Evolutionary conservation across 768 basidiomycete species (phyloP).

Genomic region (Suillus subluteus): DNA sequence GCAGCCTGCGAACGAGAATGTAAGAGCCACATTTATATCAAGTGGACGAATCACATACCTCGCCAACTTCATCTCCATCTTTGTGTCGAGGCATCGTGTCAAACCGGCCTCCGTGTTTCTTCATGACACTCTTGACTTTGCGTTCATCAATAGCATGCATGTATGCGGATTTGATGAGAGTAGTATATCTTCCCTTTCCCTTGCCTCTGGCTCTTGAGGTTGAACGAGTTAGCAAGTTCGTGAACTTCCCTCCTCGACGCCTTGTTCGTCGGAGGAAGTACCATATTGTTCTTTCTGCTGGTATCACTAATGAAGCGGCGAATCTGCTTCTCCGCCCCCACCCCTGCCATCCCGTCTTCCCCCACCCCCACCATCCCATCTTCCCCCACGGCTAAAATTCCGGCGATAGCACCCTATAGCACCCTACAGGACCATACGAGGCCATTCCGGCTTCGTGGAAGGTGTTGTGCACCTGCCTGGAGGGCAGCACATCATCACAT

Average conservation of each 20-base stretch:
- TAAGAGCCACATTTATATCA: not conserved
- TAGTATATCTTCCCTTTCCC: constrained; percentile 74
- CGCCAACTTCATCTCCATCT: constrained; percentile 90
- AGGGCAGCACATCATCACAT: no score
- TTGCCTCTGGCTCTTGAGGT: constrained; percentile 76
- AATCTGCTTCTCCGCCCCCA: constrained; percentile 55
- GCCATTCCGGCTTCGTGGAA: no score
- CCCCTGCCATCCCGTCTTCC: no score
- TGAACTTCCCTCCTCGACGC: constrained; percentile 74
- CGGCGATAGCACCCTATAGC: no score
- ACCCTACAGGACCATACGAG: no score
- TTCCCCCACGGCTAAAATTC: no score
- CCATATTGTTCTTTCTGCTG: constrained; percentile 54
- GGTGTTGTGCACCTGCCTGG: no score
- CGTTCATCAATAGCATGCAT: constrained; percentile 64
- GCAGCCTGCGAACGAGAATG: constrained; percentile 53
- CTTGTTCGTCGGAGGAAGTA: constrained; percentile 80
- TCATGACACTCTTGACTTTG: constrained; percentile 54
- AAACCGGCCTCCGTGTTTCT: constrained; percentile 37
- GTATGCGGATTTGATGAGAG: constrained; percentile 66
- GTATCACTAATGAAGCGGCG: constrained; percentile 66
- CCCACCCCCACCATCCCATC: no score
- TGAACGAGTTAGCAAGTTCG: constrained; percentile 78
- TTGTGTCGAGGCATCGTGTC: constrained; percentile 51
- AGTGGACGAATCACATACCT: constrained; percentile 43